Base-by-base conservation (phyloP, 1,284 basidiomycete species). In the Peniophora sp. region DNA sequence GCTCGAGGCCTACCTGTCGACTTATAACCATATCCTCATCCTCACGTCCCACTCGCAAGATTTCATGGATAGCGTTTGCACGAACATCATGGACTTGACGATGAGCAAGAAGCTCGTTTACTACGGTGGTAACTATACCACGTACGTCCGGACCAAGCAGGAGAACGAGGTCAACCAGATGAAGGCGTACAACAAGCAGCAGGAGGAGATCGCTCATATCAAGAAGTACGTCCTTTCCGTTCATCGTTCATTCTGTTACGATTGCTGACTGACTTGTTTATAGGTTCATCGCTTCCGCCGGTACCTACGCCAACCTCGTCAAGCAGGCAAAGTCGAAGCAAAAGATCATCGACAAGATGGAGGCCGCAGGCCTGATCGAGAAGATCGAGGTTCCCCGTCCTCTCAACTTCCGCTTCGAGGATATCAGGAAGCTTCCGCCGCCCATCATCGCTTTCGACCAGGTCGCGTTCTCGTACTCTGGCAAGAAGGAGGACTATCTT, bases 341-440 rank as follows among this genome's bases (percentile, higher is more conserved):
- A 70, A 98, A 99, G 77, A 97, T 97, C 58, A 97, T 99, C 69
- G 96, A 99, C 79, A 99, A 99, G 83, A 98, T 99, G 96, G 96
- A 98, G 77, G 96, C 96, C n/a, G 96, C 95, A 12, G 96, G 96
- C 61, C 78, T 98, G 43, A 79, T 98, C 63, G 92, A 98, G 72
- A 92, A 92, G 69, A 75, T 97, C 52, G 88, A 92, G 64, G 64
- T 68, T 6, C 77, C 81, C 48, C 84, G 80, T 62, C 80, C 81
- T 39, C 73, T 98, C 50, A 79, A 83, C 50, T 99, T 98, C 83
- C 87, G 97, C 79, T 98, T 98, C 66, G 95, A 98, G 69, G 93
- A 97, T 63, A 83, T 98, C 55, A 77, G 82, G 61, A 94, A 90
- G 70, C 82, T 99, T 16, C 96, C 96, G 1, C 96, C 96, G 48